These are phyloP conservation scores for Dendrocalamus sinicus DNA, from an alignment of 176 grass and related monocot genomes.

Conservation along the genomic window DNA sequence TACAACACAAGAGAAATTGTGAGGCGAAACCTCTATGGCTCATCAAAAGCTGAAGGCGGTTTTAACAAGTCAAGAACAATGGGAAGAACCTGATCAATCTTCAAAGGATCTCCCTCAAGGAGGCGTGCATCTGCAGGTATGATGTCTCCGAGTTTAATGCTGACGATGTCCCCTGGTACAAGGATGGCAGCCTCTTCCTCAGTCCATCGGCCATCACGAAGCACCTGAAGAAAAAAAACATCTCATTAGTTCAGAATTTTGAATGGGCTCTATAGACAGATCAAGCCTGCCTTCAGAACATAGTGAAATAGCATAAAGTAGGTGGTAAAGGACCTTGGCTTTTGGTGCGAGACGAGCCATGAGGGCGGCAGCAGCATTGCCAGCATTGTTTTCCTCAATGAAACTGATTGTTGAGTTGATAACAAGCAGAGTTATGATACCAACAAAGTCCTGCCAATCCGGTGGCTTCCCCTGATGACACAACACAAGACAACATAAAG, in stretches of 20 bases:
- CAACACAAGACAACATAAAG: neutral
- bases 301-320: neutral
- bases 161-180: slow-evolving; percentile 71
- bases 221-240: slow-evolving; percentile 38
- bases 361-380: slow-evolving; percentile 74
- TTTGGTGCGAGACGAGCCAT: slow-evolving; percentile 79
- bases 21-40: neutral
- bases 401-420: slow-evolving; percentile 81
- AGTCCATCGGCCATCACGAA: slow-evolving; percentile 63
- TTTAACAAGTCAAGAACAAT: neutral
- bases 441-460: slow-evolving; percentile 84
- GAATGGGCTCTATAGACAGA: neutral
- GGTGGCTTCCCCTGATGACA: slow-evolving; percentile 70
- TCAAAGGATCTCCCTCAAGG: slow-evolving; percentile 80
- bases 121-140: slow-evolving; percentile 80
- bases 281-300: neutral
- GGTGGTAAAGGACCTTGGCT: slow-evolving; percentile 58
- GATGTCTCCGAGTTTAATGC: slow-evolving; percentile 81
- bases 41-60: neutral
- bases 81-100: slow-evolving; percentile 75
- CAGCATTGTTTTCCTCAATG: slow-evolving; percentile 81
- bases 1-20: slow-evolving; percentile 30
- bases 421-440: slow-evolving; percentile 72
- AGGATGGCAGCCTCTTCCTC: slow-evolving; percentile 75
- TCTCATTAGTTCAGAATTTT: neutral